Evolutionary conservation across 441 rosid species (phyloP), one percentile per base, ranked within the genome.

Genomic region (Jatropha multifida): DNA sequence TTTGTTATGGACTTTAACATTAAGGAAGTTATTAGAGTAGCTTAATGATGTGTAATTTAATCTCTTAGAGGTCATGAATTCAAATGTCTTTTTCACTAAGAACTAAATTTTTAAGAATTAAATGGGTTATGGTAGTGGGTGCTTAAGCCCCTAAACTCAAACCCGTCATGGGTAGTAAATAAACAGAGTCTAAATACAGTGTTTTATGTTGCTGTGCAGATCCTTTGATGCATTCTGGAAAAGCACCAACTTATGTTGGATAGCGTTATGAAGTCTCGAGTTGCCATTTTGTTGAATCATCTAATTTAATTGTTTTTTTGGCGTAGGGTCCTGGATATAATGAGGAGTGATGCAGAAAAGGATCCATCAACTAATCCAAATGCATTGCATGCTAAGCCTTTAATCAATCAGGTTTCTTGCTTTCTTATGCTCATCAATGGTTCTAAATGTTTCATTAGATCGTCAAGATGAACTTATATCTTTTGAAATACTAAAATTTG

Each of bases 281-380:
- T 68, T 48, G 64, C 46, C 0, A 13, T 59, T 38, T 40, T 40
- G 38, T 71, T 65, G 18, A 70, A 46, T 58, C 37, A 74, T 80
- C 75, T 80, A 79, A 70, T 60, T 76, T 55, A 44, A 64, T 65
- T 59, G 54, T 52, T 76, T 37, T 59, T 71, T 73, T 54, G 64
- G 72, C 79, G 83, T 86, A 96, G 99, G 80, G 98, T 96, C 81
- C 88, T 88, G 54, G 92, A 92, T 68, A 92, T 91, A 80, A 91
- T 96, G 97, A 78, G 40, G 81, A 72, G 71, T 65, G 97, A 96
- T 85, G 96, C 94, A 71, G 83, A 85, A 80, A 80, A 84, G 75
- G 96, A 96, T 84, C 91, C 96, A 68, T 82, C 77, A 68, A 86
- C 82, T 56, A 51, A 83, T 86, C 89, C 89, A 68, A 38, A 84